These are phyloP conservation scores for Solanum ossicruentum DNA, from an alignment of 257 asterid species.

Conservation along the genomic window DNA sequence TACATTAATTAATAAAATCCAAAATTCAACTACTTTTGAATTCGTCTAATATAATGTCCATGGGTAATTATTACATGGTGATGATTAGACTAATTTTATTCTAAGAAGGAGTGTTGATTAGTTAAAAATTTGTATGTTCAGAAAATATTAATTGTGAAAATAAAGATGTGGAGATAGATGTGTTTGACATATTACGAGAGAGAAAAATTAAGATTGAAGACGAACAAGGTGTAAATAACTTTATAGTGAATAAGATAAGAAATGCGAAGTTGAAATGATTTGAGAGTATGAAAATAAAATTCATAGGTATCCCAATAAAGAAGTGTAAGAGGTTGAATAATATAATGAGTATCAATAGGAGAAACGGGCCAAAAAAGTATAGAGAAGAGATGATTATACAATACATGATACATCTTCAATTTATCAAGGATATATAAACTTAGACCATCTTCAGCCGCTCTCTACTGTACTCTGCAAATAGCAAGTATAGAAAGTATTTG, in stretches of 20 bases:
- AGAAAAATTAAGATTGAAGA: neutral
- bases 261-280: neutral
- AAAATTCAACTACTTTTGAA: too few species aligned
- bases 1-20: too few species aligned
- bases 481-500: too few species aligned
- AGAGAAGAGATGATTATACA: neutral
- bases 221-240: too few species aligned
- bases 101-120: neutral
- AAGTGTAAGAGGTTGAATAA: too few species aligned
- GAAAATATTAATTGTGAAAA: neutral
- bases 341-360: too few species aligned
- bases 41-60: neutral
- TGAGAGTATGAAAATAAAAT: neutral
- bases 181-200: neutral
- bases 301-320: too few species aligned
- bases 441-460: neutral
- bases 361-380: neutral
- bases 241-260: neutral
- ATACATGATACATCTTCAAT: fast-evolving
- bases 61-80: neutral
- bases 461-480: too few species aligned
- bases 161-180: neutral
- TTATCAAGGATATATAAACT: neutral
- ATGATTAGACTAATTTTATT: too few species aligned
- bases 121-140: fast-evolving